Evolutionary conservation across 2,329 filamentous ascomycete genomes (phyloP).

Genomic region (Trichoderma pleuroti): DNA sequence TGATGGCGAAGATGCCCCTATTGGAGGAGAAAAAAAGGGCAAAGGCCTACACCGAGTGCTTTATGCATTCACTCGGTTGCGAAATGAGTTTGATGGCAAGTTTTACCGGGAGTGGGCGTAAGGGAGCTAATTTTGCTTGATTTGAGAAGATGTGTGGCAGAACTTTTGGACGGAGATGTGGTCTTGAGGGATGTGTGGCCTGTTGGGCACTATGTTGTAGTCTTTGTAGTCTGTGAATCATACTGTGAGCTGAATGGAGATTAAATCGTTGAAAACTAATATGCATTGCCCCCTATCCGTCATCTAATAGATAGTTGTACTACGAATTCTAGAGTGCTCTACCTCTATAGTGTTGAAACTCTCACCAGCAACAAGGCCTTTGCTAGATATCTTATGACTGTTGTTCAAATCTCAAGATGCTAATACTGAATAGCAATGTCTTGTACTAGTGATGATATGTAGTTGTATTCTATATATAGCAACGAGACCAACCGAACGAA

Average conservation of each 20-base stretch:
- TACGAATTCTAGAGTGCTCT: background rate
- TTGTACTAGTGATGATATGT: background rate
- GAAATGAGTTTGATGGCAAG: slow-evolving; percentile 60
- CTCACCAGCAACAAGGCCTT: no score
- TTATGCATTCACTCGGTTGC: slow-evolving; percentile 55
- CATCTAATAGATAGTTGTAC: background rate
- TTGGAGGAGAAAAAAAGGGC: slow-evolving; percentile 34
- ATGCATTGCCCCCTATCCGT: background rate
- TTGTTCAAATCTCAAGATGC: background rate
- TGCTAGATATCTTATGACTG: no score
- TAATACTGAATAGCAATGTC: background rate
- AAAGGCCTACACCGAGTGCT: slow-evolving; percentile 54
- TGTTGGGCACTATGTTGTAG: background rate
- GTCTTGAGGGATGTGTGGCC: background rate
- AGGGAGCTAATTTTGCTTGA: background rate
- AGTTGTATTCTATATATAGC: background rate
- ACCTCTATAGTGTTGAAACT: no score
- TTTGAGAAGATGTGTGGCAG: background rate
- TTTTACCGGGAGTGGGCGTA: slow-evolving; percentile 58
- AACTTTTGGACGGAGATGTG: background rate
- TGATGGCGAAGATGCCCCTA: background rate
- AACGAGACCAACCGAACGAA: background rate
- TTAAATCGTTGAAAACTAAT: background rate
- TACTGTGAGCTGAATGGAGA: background rate
- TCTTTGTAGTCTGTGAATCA: background rate